A percentile compares a stretch with the other conserved stretches of the same genome.
phyloP scores from a whole-genome alignment of 176 grass and related monocot species.

The Oryza meridionalis region DNA sequence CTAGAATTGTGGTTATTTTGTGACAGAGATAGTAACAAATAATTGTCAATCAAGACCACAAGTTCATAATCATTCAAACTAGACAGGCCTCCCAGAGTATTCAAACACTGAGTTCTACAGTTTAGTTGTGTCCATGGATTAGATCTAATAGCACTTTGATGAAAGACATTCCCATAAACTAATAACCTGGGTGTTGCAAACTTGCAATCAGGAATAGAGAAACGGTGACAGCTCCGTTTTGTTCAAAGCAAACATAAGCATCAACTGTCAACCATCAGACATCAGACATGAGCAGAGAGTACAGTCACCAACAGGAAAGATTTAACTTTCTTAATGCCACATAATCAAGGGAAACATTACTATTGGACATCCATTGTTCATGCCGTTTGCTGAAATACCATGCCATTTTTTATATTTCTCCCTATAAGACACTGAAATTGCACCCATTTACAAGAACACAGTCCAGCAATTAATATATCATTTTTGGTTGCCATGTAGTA shows the following conservation, averaged over 20 bases:
- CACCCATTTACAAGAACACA: not conserved
- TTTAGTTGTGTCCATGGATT: conserved; percentile 36
- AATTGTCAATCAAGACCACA: no score
- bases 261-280: not conserved
- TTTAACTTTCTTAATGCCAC: not conserved
- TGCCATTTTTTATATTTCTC: not conserved
- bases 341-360: conserved; percentile 5
- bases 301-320: conserved; percentile 2
- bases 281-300: conserved; percentile 30
- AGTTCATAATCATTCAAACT: no score
- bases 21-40: no score
- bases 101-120: conserved; percentile 1
- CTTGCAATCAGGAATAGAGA: not conserved
- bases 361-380: not conserved
- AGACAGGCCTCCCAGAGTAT: conserved; percentile 7
- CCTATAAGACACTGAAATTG: not conserved
- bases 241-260: conserved; percentile 3
- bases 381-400: not conserved
- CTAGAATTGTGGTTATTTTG: no score
- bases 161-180: not conserved
- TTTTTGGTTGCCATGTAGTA: not conserved
- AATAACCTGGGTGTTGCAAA: not conserved
- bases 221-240: not conserved
- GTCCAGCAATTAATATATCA: not conserved
- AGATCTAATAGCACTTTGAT: conserved; percentile 4